Percentiles rank a stretch among this genome's conserved stretches.
phyloP scores from a whole-genome alignment of 768 basidiomycete genomes.

The Sarcomyxa edulis region DNA sequence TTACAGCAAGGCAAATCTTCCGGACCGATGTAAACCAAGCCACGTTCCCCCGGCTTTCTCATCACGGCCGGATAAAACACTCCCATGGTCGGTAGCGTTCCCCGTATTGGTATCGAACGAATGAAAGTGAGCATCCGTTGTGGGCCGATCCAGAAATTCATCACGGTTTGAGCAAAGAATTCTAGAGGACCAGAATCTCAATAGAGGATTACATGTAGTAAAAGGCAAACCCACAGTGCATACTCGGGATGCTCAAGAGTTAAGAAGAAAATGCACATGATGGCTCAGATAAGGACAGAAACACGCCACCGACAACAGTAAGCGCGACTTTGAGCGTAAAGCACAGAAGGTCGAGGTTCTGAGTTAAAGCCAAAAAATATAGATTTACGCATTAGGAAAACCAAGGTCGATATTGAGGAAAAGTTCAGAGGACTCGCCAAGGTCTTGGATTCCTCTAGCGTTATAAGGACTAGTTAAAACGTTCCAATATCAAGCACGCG shows the following conservation, averaged over 20 bases:
- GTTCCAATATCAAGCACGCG: no score
- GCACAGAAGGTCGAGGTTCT: no score
- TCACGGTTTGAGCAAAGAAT: conserved; percentile 77
- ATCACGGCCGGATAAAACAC: conserved; percentile 73
- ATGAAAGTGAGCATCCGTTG: conserved; percentile 62
- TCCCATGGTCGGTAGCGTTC: conserved; percentile 17
- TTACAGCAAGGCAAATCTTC: conserved; percentile 69
- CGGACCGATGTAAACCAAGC: conserved; percentile 66
- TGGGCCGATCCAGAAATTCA: conserved; percentile 65
- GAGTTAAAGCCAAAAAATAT: no score
- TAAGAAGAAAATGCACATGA: conserved; percentile 80
- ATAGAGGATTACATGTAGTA: not conserved
- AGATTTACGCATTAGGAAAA: not conserved
- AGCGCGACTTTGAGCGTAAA: conserved; percentile 8
- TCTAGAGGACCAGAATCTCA: conserved; percentile 26
- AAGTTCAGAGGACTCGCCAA: not conserved
- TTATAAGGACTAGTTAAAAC: not conserved
- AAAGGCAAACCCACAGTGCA: conserved; percentile 54
- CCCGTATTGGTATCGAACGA: conserved; percentile 40
- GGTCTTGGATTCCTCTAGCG: not conserved
- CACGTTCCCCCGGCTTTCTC: conserved; percentile 73
- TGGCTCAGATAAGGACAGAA: no score
- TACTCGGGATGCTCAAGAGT: conserved; percentile 72
- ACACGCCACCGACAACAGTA: no score
- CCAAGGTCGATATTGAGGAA: not conserved